Base-by-base conservation (phyloP, 164 flowering plant species). In the Umbilicus rupestris region DNA sequence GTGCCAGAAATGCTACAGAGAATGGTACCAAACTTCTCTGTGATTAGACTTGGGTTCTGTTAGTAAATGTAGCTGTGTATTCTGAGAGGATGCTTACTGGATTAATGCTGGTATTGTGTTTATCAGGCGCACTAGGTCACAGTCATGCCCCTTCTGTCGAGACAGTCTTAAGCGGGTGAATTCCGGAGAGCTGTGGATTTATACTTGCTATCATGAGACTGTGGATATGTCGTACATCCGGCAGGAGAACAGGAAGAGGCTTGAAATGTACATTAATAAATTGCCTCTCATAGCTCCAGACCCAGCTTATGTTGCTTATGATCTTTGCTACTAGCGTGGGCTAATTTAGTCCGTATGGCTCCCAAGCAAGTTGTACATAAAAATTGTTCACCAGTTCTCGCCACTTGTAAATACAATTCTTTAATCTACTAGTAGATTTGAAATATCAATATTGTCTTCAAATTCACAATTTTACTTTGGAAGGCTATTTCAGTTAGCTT, bases 71-170 rank as follows among this genome's bases (percentile, higher is more conserved):
- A 2, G 31, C 7, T 28, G n/a, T 45, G 2, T 30, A 64, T 39
- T 9, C 41, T 35, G 47, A 24, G 39, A 8, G 2, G 50, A 22
- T 20, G 2, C 68, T 29, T 12, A 66, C 11, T 30, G 31, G 5
- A 30, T 47, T 16, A 30, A 29, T 14, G 35, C 6, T 45, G 49
- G 7, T 31, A 42, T 22, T 26, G 55, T 65, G 52, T 70, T 63
- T 24, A 79, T 35, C 73, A 92, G 96, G 98, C 82, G 83, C 33
- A 73, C 83, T 42, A 77, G 91, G 68, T 88, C 96, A 33, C 88
- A 82, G 71, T 92, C 96, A 17, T 92, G 95, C 80, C 95, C 96
- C 55, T 92, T 92, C 77, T 92, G 96, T 63, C 85, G 96, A 42
- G 85, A 83, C 71, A 84, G 87, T 65, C 87, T 92, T 5, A 88